phyloP scores from a whole-genome alignment of 768 basidiomycete species.

The Boletus insuetus region DNA sequence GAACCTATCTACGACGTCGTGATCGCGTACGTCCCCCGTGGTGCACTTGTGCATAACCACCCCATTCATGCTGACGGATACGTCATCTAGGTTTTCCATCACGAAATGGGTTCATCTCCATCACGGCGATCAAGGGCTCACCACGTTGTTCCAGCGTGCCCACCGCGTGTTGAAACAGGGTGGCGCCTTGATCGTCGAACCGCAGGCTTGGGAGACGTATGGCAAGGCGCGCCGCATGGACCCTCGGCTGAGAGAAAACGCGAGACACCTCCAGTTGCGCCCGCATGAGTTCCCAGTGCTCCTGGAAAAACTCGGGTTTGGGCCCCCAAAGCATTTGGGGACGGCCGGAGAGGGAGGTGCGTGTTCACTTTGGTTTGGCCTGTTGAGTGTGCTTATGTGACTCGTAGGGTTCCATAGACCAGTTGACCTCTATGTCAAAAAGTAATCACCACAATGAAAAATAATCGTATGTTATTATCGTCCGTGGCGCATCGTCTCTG shows the following conservation, averaged over 20 bases:
- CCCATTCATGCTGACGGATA: neutral
- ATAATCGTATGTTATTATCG: too few relatives aligned
- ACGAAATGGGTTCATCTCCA: conserved; percentile 94
- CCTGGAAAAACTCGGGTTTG: conserved; percentile 64
- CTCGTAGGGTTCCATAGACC: conserved; percentile 32
- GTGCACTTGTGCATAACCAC: too few relatives aligned
- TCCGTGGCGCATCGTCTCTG: too few relatives aligned
- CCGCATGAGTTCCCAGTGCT: conserved; percentile 61
- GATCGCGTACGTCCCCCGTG: conserved; percentile 51
- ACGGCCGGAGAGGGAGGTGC: conserved; percentile 63
- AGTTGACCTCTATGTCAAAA: conserved; percentile 61
- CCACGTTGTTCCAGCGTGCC: conserved; percentile 62
- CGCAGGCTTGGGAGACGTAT: conserved; percentile 85
- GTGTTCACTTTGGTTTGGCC: conserved; percentile 9
- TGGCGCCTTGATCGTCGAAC: conserved; percentile 75
- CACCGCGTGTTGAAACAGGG: conserved; percentile 54
- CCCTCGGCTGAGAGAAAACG: conserved; percentile 60
- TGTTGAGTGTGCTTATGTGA: conserved; percentile 1
- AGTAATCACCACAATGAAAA: neutral
- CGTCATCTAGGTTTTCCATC: conserved; percentile 53
- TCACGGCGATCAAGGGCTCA: conserved; percentile 70
- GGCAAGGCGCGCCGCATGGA: conserved; percentile 71
- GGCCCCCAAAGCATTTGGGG: conserved; percentile 45
- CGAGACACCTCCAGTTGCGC: conserved; percentile 50
- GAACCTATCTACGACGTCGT: conserved; percentile 69